These are phyloP conservation scores for Leucosporidium creatinivorum DNA, from an alignment of 768 basidiomycete species.

Conservation along the genomic window DNA sequence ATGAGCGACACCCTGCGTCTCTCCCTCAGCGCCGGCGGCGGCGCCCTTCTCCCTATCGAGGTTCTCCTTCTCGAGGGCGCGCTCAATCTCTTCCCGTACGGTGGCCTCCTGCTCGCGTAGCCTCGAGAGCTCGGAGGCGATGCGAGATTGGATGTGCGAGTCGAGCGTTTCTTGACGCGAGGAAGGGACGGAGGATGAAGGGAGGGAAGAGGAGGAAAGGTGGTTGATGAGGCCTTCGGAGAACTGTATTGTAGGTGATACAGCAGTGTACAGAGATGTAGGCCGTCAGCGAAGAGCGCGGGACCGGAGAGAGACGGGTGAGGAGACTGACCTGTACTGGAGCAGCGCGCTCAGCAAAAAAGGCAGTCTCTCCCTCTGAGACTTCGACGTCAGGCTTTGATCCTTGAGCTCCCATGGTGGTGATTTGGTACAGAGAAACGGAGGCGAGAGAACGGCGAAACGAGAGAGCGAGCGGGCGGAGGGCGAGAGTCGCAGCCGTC, in stretches of 20 bases:
- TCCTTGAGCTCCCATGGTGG: conserved; percentile 14
- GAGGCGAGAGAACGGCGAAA: not conserved
- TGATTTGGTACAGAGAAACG: too few relatives aligned
- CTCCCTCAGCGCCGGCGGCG: conserved; percentile 37
- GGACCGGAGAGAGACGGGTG: not conserved
- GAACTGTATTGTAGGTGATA: conserved; percentile 54
- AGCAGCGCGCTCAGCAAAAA: conserved; percentile 21
- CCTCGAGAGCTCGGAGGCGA: conserved; percentile 59
- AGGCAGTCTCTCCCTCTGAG: conserved; percentile 5
- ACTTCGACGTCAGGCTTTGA: conserved; percentile 26
- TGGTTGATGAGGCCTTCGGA: conserved; percentile 74
- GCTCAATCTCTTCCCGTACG: conserved; percentile 65
- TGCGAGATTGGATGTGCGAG: conserved; percentile 61
- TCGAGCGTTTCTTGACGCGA: conserved; percentile 70
- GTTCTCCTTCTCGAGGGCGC: conserved; percentile 78
- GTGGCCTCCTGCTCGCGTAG: conserved; percentile 62
- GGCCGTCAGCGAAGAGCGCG: not conserved
- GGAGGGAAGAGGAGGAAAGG: conserved; percentile 48
- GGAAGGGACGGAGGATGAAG: conserved; percentile 53
- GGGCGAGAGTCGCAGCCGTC: too few relatives aligned
- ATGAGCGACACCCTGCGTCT: conserved; percentile 44
- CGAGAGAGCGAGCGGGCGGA: not conserved
- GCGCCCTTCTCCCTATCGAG: conserved; percentile 61
- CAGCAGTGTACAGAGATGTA: not conserved
- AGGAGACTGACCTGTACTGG: conserved; percentile 24